phyloP scores from a whole-genome alignment of 805 yeast species.

The Teunomyces kruisii region DNA sequence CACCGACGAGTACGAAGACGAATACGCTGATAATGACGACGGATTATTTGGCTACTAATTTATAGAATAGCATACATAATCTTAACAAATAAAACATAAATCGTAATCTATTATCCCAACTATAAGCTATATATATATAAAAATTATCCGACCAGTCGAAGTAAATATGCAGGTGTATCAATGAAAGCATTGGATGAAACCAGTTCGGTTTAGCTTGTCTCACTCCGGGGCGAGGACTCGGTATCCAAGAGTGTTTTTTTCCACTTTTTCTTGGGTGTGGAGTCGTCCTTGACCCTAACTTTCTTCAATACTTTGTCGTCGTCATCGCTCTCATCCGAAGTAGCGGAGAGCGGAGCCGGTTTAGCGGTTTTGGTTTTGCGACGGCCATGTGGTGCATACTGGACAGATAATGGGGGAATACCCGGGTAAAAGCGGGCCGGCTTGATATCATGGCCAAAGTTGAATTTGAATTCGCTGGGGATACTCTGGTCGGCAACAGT shows the following conservation, averaged over 20 bases:
- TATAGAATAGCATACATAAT: conserved; percentile 1
- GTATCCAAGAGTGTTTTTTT: conserved; percentile 4
- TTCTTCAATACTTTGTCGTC: conserved; percentile 8
- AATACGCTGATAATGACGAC: conserved; percentile 58
- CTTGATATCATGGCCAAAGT: conserved; percentile 26
- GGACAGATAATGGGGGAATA: conserved; percentile 39
- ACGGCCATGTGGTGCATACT: conserved; percentile 16
- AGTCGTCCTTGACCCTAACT: conserved; percentile 4
- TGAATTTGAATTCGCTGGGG: conserved; percentile 32
- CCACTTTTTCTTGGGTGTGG: conserved; percentile 6
- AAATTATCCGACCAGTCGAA: not conserved
- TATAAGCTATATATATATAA: not conserved
- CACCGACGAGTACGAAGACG: conserved; percentile 49
- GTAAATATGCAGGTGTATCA: not conserved
- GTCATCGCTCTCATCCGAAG: conserved; percentile 5
- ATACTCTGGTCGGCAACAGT: conserved; percentile 5
- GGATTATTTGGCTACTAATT: conserved; percentile 46
- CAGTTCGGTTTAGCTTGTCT: not conserved
- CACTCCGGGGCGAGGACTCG: not conserved
- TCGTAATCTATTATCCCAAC: not conserved
- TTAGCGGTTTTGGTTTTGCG: conserved; percentile 17
- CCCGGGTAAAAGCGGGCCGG: conserved; percentile 33
- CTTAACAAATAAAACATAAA: not conserved
- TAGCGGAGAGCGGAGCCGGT: conserved; percentile 1
- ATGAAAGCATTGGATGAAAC: not conserved